Conservation (phyloP, 495 filamentous ascomycete genomes). For the Lindgomyces ingoldianus region DNA sequence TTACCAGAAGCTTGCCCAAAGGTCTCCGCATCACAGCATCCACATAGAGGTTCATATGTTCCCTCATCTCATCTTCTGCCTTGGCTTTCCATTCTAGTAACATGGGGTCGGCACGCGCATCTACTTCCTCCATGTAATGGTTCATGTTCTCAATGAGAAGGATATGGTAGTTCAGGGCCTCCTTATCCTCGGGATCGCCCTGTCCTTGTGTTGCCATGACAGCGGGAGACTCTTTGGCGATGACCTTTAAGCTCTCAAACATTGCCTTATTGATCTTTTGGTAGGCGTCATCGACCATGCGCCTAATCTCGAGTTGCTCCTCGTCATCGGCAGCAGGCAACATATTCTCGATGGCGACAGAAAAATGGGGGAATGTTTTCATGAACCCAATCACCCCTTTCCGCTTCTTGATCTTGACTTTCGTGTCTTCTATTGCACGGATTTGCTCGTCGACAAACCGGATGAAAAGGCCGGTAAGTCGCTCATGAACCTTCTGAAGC, state of each 20-base stretch:
- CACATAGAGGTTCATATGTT: conserved; percentile 85
- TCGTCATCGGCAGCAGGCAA: conserved; percentile 51
- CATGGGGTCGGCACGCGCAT: conserved; percentile 69
- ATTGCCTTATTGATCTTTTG: conserved; percentile 87
- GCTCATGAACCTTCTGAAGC: conserved; percentile 76
- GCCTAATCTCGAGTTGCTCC: conserved; percentile 55
- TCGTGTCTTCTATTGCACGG: conserved; percentile 95
- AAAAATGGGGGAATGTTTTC: conserved; percentile 86
- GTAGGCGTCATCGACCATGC: conserved; percentile 83
- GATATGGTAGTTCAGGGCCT: conserved; percentile 93
- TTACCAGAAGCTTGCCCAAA: conserved; percentile 69
- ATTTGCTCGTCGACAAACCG: conserved; percentile 94
- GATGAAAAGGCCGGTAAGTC: conserved; percentile 72
- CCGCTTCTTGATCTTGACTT: conserved; percentile 97
- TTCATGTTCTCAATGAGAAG: conserved; percentile 98
- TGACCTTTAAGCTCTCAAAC: conserved; percentile 95
- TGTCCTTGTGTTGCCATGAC: conserved; percentile 44
- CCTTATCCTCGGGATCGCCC: conserved; percentile 75
- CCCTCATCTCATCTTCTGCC: conserved; percentile 75
- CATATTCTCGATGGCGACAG: conserved; percentile 78
- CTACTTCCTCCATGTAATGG: conserved; percentile 89
- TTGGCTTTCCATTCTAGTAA: conserved; percentile 77
- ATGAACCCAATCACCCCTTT: conserved; percentile 95
- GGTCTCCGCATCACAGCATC: conserved; percentile 85
- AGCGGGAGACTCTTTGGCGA: conserved; percentile 86